phyloP scores from a whole-genome alignment of 75 land plant species.

The Cupressus sempervirens region DNA sequence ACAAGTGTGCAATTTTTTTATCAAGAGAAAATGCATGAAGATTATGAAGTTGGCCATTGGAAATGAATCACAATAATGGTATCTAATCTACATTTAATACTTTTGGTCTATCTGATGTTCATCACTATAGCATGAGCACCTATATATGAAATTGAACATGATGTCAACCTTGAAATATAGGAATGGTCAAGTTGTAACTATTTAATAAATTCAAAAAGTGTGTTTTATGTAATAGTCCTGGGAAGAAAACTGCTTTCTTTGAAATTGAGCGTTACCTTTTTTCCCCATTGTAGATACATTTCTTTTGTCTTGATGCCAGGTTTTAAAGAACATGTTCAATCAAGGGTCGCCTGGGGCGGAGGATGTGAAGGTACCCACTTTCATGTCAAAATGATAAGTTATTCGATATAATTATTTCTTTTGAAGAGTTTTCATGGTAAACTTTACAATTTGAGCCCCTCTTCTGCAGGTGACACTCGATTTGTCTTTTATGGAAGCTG shows the following conservation, averaged over 20 bases:
- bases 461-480: slow-evolving; percentile 54
- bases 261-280: background rate
- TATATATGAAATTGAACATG: background rate
- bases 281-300: background rate
- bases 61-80: background rate
- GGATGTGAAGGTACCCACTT: slow-evolving; percentile 5
- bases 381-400: background rate
- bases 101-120: background rate
- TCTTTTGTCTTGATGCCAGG: background rate
- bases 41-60: background rate
- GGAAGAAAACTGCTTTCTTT: background rate
- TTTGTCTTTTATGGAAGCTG: slow-evolving; percentile 96
- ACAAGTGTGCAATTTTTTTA: background rate
- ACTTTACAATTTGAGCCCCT: background rate
- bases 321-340: background rate
- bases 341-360: background rate
- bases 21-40: background rate
- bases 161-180: background rate
- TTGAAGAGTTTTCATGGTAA: background rate
- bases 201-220: background rate
- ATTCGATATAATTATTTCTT: background rate
- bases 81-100: background rate
- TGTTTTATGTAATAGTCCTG: background rate
- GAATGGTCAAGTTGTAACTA: background rate
- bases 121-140: background rate